These are phyloP conservation scores for Hypoxylon sp. DNA, from an alignment of 2,329 filamentous ascomycete genomes.

Conservation along the genomic window DNA sequence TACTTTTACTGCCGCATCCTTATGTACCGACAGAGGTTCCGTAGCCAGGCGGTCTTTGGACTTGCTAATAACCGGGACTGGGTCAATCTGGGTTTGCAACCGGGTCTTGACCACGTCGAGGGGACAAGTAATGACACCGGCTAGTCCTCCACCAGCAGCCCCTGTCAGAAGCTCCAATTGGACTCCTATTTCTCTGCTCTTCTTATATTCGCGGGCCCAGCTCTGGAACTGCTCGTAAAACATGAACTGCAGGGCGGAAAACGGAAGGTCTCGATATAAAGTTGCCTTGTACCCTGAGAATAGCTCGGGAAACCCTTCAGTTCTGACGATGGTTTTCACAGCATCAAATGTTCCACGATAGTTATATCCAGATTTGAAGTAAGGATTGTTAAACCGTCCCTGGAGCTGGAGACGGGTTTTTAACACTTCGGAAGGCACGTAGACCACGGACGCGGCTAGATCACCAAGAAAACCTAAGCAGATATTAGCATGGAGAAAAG, in stretches of 20 bases:
- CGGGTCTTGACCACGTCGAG: conserved; percentile 98
- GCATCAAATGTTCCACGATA: conserved; percentile 89
- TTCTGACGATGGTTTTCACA: conserved; percentile 82
- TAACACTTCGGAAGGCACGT: conserved; percentile 96
- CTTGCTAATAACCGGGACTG: conserved; percentile 48
- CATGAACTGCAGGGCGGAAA: conserved; percentile 95
- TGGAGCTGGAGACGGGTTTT: conserved; percentile 98
- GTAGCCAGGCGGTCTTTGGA: conserved; percentile 42
- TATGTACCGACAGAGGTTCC: conserved; percentile 44
- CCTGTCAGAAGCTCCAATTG: conserved; percentile 89
- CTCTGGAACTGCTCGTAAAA: conserved; percentile 96
- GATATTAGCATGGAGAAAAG: conserved; percentile 27
- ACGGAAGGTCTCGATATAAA: conserved; percentile 91
- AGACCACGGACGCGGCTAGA: conserved; percentile 89
- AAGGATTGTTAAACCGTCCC: conserved; percentile 93
- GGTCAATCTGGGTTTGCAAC: conserved; percentile 87
- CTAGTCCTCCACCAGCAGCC: conserved; percentile 88
- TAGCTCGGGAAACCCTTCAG: conserved; percentile 85
- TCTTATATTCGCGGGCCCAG: conserved; percentile 82
- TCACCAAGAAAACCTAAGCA: conserved; percentile 87
- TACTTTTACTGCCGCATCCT: conserved; percentile 44
- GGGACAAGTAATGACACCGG: conserved; percentile 93
- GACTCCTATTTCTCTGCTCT: conserved; percentile 85
- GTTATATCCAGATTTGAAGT: conserved; percentile 95
- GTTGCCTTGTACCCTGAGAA: conserved; percentile 99